Percentiles rank a stretch among this genome's conserved stretches.
Evolutionary conservation across 345 rosid genomes (phyloP).

Genomic region (Citrus sp.): DNA sequence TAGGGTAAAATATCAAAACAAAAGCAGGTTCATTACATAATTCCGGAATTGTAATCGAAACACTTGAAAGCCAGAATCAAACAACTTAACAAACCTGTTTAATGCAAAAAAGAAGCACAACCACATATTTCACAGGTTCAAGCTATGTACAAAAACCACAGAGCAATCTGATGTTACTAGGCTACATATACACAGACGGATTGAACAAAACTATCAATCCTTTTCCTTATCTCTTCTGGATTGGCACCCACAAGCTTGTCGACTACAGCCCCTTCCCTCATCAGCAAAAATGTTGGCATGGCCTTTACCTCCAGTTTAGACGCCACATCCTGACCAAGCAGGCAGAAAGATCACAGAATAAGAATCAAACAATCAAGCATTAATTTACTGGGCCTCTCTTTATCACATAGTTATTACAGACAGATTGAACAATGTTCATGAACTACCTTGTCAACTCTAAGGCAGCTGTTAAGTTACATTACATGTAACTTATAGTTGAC

Average conservation of each 20-base stretch:
- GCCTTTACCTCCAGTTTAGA: constrained; percentile 65
- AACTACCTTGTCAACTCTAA: neutral
- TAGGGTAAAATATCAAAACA: neutral
- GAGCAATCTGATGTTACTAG: neutral
- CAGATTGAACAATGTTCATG: neutral
- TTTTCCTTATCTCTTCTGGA: constrained; percentile 83
- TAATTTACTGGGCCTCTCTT: neutral
- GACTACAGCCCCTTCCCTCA: constrained; percentile 53
- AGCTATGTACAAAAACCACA: neutral
- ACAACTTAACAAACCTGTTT: neutral
- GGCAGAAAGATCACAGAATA: neutral
- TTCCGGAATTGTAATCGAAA: neutral
- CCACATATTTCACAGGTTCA: constrained; percentile 15
- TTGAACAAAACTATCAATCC: constrained; percentile 63
- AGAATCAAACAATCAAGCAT: neutral
- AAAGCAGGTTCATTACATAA: neutral
- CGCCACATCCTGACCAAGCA: constrained; percentile 67
- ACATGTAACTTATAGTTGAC: no score
- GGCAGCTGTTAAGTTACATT: no score
- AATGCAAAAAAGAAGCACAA: neutral
- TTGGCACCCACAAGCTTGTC: constrained; percentile 92
- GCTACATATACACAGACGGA: constrained; percentile 38
- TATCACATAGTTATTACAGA: neutral
- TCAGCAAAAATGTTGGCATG: constrained; percentile 88
- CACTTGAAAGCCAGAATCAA: neutral